phyloP scores from a whole-genome alignment of 441 rosid species.

The Euphorbia neoarborescens region DNA sequence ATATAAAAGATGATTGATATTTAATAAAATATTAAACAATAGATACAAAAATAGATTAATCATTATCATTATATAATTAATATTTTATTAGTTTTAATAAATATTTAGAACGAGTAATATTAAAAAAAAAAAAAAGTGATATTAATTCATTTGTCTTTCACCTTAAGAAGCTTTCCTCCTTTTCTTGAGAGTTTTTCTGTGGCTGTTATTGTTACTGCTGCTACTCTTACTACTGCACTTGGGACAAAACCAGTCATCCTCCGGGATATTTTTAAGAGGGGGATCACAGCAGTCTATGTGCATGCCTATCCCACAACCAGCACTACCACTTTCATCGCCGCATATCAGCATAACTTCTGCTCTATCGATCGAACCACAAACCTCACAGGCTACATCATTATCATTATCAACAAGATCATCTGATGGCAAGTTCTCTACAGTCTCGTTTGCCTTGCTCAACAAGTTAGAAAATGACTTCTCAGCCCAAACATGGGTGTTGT shows the following conservation, averaged over 20 bases:
- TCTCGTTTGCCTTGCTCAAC: constrained; percentile 37
- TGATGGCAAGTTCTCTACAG: constrained; percentile 14
- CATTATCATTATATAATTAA: too few species aligned
- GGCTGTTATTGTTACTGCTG: neutral
- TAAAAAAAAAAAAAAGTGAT: too few species aligned
- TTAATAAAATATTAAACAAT: too few species aligned
- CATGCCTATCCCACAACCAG: constrained; percentile 52
- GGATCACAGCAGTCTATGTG: constrained; percentile 74
- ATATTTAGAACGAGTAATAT: too few species aligned
- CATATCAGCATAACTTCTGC: constrained; percentile 70
- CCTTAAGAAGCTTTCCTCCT: constrained; percentile 24
- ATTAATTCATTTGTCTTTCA: constrained; percentile 4
- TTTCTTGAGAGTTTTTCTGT: constrained; percentile 20
- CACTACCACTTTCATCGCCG: constrained; percentile 41
- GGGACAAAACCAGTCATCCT: constrained; percentile 69
- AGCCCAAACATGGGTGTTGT: constrained; percentile 66
- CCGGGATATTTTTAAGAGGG: constrained; percentile 44
- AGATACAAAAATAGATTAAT: too few species aligned
- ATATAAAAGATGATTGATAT: too few species aligned
- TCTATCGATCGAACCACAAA: constrained; percentile 43
- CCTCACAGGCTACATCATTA: constrained; percentile 37
- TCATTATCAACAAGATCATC: constrained; percentile 21
- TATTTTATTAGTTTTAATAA: too few species aligned
- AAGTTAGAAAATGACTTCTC: constrained; percentile 51
- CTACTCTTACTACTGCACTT: constrained; percentile 26